These are phyloP conservation scores for Alternaria brassicicola DNA, from an alignment of 2,329 filamentous ascomycete species.

Conservation along the genomic window DNA sequence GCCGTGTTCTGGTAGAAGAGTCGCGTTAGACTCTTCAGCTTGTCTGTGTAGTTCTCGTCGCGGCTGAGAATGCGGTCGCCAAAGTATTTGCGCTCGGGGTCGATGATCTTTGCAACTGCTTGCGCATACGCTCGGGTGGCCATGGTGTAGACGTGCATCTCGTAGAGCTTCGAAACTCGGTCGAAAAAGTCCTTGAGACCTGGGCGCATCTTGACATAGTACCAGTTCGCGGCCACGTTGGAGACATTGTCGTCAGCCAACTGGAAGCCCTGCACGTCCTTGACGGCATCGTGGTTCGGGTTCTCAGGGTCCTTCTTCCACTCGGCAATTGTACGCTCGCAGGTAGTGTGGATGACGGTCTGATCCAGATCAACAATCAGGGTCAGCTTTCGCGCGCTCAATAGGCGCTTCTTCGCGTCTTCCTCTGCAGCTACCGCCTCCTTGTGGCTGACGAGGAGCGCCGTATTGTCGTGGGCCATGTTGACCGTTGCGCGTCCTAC, in stretches of 20 bases:
- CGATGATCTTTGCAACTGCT: constrained; percentile 89
- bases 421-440: constrained; percentile 84
- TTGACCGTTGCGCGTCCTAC: constrained; percentile 89
- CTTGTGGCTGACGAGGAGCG: constrained; percentile 80
- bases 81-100: constrained; percentile 87
- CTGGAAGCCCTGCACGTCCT: constrained; percentile 87
- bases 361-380: constrained; percentile 97
- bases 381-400: constrained; percentile 82
- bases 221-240: constrained; percentile 63
- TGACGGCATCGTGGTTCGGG: constrained; percentile 88
- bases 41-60: constrained; percentile 94
- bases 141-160: constrained; percentile 99
- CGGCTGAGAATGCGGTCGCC: constrained; percentile 94
- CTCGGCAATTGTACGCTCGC: constrained; percentile 93
- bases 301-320: constrained; percentile 90
- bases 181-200: constrained; percentile 82
- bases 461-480: constrained; percentile 90
- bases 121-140: constrained; percentile 95
- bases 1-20: constrained; percentile 96
- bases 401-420: constrained; percentile 80
- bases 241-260: constrained; percentile 72
- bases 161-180: constrained; percentile 79
- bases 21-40: constrained; percentile 85
- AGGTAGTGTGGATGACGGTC: constrained; percentile 97
- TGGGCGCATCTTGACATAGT: constrained; percentile 97